Conservation (phyloP, 805 yeast species). For the Komagataella ulmi region DNA sequence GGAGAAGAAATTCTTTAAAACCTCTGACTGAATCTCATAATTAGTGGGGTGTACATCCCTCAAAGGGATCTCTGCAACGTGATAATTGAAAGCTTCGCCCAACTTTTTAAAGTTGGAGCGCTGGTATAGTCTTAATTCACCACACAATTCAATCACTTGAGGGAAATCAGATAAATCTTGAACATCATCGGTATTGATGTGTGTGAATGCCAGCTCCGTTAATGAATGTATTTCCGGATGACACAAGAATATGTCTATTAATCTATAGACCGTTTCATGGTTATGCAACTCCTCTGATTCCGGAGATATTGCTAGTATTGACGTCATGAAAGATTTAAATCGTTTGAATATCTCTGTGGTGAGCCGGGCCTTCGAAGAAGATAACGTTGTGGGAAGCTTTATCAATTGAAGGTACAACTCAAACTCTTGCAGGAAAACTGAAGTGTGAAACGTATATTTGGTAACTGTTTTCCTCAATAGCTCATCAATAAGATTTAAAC, state of each 20-base stretch:
- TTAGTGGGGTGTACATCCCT: background rate
- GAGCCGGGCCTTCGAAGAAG: constrained; percentile 14
- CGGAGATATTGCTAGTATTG: constrained; percentile 8
- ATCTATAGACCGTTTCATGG: constrained; percentile 25
- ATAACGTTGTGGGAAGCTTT: constrained; percentile 10
- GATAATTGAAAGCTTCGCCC: constrained; percentile 16
- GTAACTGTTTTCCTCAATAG: background rate
- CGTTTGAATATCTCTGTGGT: constrained; percentile 16
- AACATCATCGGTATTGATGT: background rate
- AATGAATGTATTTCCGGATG: background rate
- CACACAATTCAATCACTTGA: constrained; percentile 25
- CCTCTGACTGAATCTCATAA: constrained; percentile 7
- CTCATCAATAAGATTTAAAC: background rate
- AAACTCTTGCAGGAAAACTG: background rate
- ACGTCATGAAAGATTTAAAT: constrained; percentile 16
- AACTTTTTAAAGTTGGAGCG: constrained; percentile 26
- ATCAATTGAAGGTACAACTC: constrained; percentile 6
- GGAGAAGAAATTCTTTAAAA: constrained; percentile 9
- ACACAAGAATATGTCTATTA: constrained; percentile 26
- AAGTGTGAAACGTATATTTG: background rate
- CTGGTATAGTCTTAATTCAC: constrained; percentile 34
- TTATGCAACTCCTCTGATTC: constrained; percentile 21
- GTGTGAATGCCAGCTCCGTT: background rate
- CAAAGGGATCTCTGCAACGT: background rate
- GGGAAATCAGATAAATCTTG: background rate